Evolutionary conservation across 2,329 filamentous ascomycete species (phyloP).

Genomic region (Colletotrichum sp.): DNA sequence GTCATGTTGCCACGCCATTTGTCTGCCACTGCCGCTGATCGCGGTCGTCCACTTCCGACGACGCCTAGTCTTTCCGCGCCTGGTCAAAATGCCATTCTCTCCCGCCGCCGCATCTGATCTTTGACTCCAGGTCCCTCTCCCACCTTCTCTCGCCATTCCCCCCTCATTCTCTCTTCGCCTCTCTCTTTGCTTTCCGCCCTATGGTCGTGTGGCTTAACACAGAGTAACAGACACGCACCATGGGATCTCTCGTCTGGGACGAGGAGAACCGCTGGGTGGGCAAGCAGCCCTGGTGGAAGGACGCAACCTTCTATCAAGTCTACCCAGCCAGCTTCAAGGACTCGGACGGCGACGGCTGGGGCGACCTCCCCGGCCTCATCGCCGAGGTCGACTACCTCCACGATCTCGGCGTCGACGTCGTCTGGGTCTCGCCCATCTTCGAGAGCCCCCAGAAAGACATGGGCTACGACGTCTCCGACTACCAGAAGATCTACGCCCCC

Average conservation of each 20-base stretch:
- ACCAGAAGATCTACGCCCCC: conserved; percentile 67
- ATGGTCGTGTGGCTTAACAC: neutral
- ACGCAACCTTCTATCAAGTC: conserved; percentile 54
- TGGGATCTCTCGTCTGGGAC: conserved; percentile 38
- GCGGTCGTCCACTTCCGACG: neutral
- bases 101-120: neutral
- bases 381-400: conserved; percentile 69
- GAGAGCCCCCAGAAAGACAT: conserved; percentile 69
- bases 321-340: conserved; percentile 66
- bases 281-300: conserved; percentile 50
- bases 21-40: conserved; percentile 1
- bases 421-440: conserved; percentile 61
- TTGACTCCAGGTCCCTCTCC: neutral
- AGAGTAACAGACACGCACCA: conserved; percentile 19
- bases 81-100: conserved; percentile 8
- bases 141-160: neutral
- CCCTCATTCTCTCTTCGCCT: neutral
- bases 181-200: neutral
- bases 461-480: conserved; percentile 77
- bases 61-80: neutral
- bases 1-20: conserved; percentile 7
- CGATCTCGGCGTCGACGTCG: conserved; percentile 64
- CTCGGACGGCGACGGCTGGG: conserved; percentile 65
- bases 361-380: conserved; percentile 69
- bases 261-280: conserved; percentile 32